Base-by-base conservation (phyloP, 331 rosid genomes). In the Dryas integrifolia region DNA sequence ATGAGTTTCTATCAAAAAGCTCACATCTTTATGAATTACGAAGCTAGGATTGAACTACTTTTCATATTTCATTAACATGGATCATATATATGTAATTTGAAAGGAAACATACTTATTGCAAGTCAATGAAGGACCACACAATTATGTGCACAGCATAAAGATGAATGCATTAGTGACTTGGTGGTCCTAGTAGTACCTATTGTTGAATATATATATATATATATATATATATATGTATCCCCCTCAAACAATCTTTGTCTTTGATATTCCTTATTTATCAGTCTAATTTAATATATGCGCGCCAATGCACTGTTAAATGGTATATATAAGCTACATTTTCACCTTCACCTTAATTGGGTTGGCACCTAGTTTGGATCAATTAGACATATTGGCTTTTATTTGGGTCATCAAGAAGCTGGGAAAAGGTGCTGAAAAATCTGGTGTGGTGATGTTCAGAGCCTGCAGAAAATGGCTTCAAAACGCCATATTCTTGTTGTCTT, bases 101-200 rank as follows among this genome's bases (percentile, higher is more conserved):
- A 76, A 41, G 3, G 61, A 67, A 72, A 64, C 74, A 70, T 39
- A 65, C 30, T 21, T 41, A 47, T 44, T 70, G 72, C 21, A 65
- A 60, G 85, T 80, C 82, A 78, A 83, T 44, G 81, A 70, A 79
- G 92, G 90, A 86, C 96, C 96, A 82, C 92, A 58, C 77, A 75
- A 72, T 78, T 71, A 88, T 81, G 73, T 80, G 58, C 48, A 9
- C 77, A 79, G 85, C 82, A 87, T 84, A 82, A 86, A 85, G 86
- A 85, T 82, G 46, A 70, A 76, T 7, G 18, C 39, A 47, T 53
- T 58, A 66, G 63, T 72, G 67, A 73, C 73, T 73, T 73, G 67
- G 97, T 85, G 97, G 97, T 88, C 97, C 97, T 76, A 39, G 35
- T 30, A 30, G 35, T 30, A 30, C 35, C 24, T 21, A 21, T 21